Evolutionary conservation across 495 filamentous ascomycete species (phyloP).

Genomic region (Amniculicola lignicola): DNA sequence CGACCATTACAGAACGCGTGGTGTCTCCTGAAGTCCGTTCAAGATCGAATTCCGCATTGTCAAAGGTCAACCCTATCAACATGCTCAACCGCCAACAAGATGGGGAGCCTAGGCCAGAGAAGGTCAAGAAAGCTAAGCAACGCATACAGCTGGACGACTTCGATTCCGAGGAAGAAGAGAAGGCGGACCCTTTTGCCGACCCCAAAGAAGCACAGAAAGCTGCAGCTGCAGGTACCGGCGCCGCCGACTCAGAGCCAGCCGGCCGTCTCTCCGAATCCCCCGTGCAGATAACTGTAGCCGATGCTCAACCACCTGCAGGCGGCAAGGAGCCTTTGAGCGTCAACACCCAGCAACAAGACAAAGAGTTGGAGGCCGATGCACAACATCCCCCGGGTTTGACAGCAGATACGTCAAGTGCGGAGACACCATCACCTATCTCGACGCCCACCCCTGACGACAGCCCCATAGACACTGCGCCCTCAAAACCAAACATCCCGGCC

Average conservation of each 20-base stretch:
- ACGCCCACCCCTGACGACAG: conserved; percentile 30
- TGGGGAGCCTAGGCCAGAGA: conserved; percentile 34
- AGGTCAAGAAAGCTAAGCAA: conserved; percentile 48
- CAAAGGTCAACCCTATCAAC: conserved; percentile 40
- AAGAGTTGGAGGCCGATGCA: no score
- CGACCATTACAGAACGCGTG: conserved; percentile 2
- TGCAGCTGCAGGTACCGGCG: conserved; percentile 12
- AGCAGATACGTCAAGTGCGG: conserved; percentile 31
- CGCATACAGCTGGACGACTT: conserved; percentile 49
- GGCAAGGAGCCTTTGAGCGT: conserved; percentile 17
- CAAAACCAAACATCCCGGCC: conserved; percentile 18
- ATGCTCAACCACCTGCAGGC: conserved; percentile 28
- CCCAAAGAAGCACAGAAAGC: conserved; percentile 32
- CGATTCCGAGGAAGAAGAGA: conserved; percentile 44
- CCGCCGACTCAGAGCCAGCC: conserved; percentile 28
- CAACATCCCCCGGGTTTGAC: conserved; percentile 32
- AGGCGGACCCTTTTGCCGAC: conserved; percentile 42
- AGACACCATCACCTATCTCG: conserved; percentile 29
- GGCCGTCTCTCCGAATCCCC: conserved; percentile 73
- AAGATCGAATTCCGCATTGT: conserved; percentile 25
- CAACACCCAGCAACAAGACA: conserved; percentile 25
- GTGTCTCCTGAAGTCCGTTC: conserved; percentile 32
- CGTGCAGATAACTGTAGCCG: conserved; percentile 58
- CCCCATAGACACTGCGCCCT: conserved; percentile 17
- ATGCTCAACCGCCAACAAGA: conserved; percentile 26